phyloP scores from a whole-genome alignment of 2,329 filamentous ascomycete species.

The Aspergillus uvarum region DNA sequence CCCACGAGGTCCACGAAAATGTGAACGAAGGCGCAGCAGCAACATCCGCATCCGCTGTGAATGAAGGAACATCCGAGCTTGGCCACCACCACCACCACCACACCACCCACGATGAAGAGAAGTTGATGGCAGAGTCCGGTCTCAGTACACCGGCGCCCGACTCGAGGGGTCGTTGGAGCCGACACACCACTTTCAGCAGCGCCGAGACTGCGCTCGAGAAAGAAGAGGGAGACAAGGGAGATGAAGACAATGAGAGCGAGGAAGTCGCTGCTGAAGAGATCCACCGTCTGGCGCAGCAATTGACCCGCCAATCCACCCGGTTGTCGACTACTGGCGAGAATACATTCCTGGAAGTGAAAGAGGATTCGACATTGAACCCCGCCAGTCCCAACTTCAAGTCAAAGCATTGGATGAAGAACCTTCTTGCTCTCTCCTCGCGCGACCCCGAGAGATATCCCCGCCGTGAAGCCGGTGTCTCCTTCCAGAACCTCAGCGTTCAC shows the following conservation, averaged over 20 bases:
- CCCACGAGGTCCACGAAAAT: constrained; percentile 12
- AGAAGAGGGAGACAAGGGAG: constrained; percentile 24
- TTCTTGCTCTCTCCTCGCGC: constrained; percentile 47
- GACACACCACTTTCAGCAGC: constrained; percentile 28
- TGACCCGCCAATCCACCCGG: constrained; percentile 39
- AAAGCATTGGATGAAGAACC: constrained; percentile 48
- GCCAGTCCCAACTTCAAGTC: constrained; percentile 46
- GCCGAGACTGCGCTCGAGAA: constrained; percentile 30
- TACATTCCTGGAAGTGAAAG: constrained; percentile 34
- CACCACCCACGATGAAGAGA: constrained; percentile 14
- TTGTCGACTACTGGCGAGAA: constrained; percentile 31
- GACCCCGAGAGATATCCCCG: constrained; percentile 54
- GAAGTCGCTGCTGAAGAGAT: constrained; percentile 30
- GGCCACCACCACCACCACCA: background rate
- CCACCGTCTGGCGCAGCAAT: constrained; percentile 33
- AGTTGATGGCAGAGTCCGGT: background rate
- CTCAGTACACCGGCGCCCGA: background rate
- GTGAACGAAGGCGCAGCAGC: constrained; percentile 12
- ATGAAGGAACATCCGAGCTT: constrained; percentile 3
- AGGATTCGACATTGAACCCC: constrained; percentile 47
- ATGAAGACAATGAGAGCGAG: constrained; percentile 23
- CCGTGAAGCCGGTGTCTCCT: constrained; percentile 63
- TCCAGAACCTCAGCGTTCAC: constrained; percentile 67
- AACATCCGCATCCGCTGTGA: constrained; percentile 2
- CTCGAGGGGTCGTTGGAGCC: background rate